Percentiles rank a stretch among this genome's conserved stretches.
Conservation (phyloP, 345 rosid species). For the Salix udensis region DNA sequence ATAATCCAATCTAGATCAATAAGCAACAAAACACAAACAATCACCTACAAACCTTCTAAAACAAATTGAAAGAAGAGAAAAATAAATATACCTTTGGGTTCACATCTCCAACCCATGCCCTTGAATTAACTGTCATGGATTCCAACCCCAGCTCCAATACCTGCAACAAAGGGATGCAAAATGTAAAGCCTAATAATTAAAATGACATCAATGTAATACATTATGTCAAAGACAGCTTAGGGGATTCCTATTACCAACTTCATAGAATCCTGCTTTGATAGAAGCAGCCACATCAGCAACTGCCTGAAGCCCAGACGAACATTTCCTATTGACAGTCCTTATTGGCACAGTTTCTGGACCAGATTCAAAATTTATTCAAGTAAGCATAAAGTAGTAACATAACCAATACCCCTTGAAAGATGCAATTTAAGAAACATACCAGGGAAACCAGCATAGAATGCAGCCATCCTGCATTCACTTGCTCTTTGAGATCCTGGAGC, state of each 20-base stretch:
- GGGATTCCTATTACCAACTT: slow-evolving; percentile 48
- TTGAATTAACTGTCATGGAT: slow-evolving; percentile 77
- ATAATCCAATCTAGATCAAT: neutral
- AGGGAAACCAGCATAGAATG: slow-evolving; percentile 93
- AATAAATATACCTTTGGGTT: slow-evolving; percentile 58
- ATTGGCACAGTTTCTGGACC: slow-evolving; percentile 75
- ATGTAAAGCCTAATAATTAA: neutral
- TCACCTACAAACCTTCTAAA: neutral
- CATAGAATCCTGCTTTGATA: slow-evolving; percentile 93
- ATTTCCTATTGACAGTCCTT: slow-evolving; percentile 87
- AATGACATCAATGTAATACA: neutral
- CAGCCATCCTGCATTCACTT: slow-evolving; percentile 95
- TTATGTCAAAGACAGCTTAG: neutral
- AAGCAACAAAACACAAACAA: neutral
- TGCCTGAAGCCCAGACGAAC: slow-evolving; percentile 97
- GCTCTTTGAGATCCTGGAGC: slow-evolving; percentile 91
- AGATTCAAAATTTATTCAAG: neutral
- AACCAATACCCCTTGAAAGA: neutral
- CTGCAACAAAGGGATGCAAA: slow-evolving; percentile 26
- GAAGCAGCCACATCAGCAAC: slow-evolving; percentile 97
- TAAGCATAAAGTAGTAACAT: neutral
- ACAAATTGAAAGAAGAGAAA: slow-evolving; percentile 1
- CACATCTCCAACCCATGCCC: slow-evolving; percentile 80
- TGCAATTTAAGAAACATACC: slow-evolving; percentile 30
- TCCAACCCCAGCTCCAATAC: slow-evolving; percentile 94